Percentiles rank a stretch among this genome's conserved stretches.
Evolutionary conservation across 768 basidiomycete genomes (phyloP).

Genomic region (Porpolomopsis calyptriformis): DNA sequence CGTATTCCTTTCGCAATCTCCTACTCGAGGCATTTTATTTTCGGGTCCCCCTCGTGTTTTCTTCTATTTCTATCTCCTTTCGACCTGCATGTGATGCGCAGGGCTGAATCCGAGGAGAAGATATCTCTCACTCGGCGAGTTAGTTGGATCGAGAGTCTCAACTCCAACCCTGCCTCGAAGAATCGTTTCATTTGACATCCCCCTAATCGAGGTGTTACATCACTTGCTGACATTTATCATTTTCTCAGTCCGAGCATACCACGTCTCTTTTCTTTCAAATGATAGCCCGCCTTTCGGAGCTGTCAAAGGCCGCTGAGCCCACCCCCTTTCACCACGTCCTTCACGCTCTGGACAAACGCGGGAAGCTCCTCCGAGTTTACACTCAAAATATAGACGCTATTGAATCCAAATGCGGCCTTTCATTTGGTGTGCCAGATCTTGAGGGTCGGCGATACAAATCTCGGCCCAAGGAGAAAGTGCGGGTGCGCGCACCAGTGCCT

Average conservation of each 20-base stretch:
- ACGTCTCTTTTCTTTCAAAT: slow-evolving; percentile 79
- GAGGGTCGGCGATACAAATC: slow-evolving; percentile 46
- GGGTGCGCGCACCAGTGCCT: slow-evolving; percentile 7
- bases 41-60: background rate
- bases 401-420: slow-evolving; percentile 77
- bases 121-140: too few relatives aligned
- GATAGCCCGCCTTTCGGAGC: slow-evolving; percentile 72
- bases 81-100: too few relatives aligned
- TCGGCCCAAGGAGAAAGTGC: slow-evolving; percentile 34
- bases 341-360: slow-evolving; percentile 62
- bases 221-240: slow-evolving; percentile 1
- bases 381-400: slow-evolving; percentile 93
- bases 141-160: too few relatives aligned
- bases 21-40: background rate
- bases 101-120: too few relatives aligned
- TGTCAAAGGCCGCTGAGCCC: slow-evolving; percentile 63
- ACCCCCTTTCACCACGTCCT: slow-evolving; percentile 75
- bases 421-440: slow-evolving; percentile 73
- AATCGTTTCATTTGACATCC: too few relatives aligned
- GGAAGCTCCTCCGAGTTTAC: slow-evolving; percentile 74
- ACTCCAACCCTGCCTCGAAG: too few relatives aligned
- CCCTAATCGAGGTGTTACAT: too few relatives aligned
- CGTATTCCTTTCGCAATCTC: slow-evolving; percentile 16
- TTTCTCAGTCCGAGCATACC: slow-evolving; percentile 58
- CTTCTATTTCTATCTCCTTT: too few relatives aligned